These are phyloP conservation scores for Pseudogymnoascus sp. DNA, from an alignment of 2,329 filamentous ascomycete genomes.

Conservation along the genomic window DNA sequence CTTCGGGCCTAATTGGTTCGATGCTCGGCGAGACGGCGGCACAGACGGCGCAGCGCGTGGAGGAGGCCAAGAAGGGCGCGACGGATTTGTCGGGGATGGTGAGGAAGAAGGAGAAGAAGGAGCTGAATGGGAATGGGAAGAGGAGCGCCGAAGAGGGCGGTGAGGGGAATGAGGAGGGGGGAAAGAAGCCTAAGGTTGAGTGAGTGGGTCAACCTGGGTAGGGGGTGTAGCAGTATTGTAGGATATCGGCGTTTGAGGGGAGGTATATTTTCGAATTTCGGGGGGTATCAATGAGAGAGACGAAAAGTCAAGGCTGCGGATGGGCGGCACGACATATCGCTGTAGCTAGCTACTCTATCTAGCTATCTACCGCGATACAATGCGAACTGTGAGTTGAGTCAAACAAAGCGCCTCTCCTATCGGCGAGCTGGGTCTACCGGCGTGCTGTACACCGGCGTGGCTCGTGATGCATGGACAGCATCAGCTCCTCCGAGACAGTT, in stretches of 20 bases:
- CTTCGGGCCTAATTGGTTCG: constrained; percentile 55
- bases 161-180: constrained; percentile 29
- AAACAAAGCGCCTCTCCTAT: neutral
- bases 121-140: constrained; percentile 36
- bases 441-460: neutral
- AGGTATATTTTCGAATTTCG: neutral
- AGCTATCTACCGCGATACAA: neutral
- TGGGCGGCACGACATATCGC: neutral
- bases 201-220: neutral
- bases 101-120: constrained; percentile 49
- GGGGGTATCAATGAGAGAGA: neutral
- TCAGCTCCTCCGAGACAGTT: neutral
- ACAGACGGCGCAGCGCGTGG: constrained; percentile 56
- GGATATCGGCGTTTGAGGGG: neutral
- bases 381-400: neutral
- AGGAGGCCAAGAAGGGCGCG: constrained; percentile 66
- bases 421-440: neutral
- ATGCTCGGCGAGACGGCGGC: constrained; percentile 55
- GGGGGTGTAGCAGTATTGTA: neutral
- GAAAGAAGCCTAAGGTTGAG: constrained; percentile 29
- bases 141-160: constrained; percentile 44
- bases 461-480: neutral
- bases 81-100: constrained; percentile 70
- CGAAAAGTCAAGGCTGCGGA: neutral
- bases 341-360: neutral